phyloP scores from a whole-genome alignment of 2,329 filamentous ascomycete species.

The Lithohypha guttulata region DNA sequence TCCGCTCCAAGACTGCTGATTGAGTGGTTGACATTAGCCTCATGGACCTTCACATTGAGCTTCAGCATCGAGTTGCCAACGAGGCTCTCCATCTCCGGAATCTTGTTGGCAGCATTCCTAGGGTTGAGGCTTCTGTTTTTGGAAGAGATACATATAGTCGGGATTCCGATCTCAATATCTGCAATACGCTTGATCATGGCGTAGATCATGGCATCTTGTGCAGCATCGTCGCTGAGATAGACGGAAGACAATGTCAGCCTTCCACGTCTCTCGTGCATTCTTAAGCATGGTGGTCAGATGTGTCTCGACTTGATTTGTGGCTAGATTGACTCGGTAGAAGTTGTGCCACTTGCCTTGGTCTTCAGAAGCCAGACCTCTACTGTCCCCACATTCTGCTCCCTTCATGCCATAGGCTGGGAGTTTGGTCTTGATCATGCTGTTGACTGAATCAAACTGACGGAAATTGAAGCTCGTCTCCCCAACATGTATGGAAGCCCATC shows the following conservation, averaged over 20 bases:
- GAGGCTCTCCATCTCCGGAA: slow-evolving; percentile 29
- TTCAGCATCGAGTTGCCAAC: slow-evolving; percentile 57
- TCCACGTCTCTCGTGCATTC: not conserved
- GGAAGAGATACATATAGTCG: slow-evolving; percentile 52
- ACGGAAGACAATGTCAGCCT: not conserved
- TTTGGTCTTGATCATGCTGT: too few relatives aligned
- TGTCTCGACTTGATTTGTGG: too few relatives aligned
- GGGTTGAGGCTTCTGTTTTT: slow-evolving; percentile 25
- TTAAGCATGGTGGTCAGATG: too few relatives aligned
- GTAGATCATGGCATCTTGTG: slow-evolving; percentile 47
- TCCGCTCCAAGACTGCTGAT: too few relatives aligned
- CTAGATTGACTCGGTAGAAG: too few relatives aligned
- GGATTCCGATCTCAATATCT: slow-evolving; percentile 48
- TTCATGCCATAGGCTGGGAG: too few relatives aligned
- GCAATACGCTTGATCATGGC: slow-evolving; percentile 56
- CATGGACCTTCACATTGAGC: slow-evolving; percentile 70
- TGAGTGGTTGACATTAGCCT: slow-evolving; percentile 50
- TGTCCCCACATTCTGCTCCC: too few relatives aligned
- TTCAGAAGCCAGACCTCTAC: too few relatives aligned
- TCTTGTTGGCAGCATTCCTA: slow-evolving; percentile 1
- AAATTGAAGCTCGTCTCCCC: too few relatives aligned
- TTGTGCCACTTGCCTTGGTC: too few relatives aligned
- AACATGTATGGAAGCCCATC: too few relatives aligned
- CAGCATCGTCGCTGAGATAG: not conserved
- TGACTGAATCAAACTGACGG: too few relatives aligned